Percentiles rank a stretch among this genome's conserved stretches.
phyloP scores from a whole-genome alignment of 1,284 basidiomycete genomes.

The Filobasidium uniguttulatum region DNA sequence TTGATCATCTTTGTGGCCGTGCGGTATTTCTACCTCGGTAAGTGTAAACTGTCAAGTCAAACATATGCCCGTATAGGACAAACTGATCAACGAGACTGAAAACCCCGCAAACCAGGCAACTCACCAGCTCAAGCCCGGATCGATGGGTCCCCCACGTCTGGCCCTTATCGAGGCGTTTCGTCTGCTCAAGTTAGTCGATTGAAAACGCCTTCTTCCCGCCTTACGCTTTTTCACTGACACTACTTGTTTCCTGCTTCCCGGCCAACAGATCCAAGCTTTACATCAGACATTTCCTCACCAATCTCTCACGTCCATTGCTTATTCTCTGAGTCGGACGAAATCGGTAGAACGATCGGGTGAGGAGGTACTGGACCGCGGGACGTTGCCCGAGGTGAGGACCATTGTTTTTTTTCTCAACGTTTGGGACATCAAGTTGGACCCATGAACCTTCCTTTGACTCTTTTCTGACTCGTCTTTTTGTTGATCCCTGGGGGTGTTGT shows the following conservation, averaged over 20 bases:
- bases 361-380: slow-evolving; percentile 32
- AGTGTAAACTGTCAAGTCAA: not conserved
- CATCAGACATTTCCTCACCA: slow-evolving; percentile 35
- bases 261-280: slow-evolving; percentile 31
- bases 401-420: not conserved
- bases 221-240: not conserved
- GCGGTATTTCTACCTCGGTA: slow-evolving; percentile 18
- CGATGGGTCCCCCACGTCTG: slow-evolving; percentile 17
- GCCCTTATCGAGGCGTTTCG: slow-evolving; percentile 25
- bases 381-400: slow-evolving; percentile 27
- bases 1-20: slow-evolving; percentile 25
- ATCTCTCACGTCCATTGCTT: slow-evolving; percentile 30
- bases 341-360: slow-evolving; percentile 34
- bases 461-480: no score
- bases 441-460: no score
- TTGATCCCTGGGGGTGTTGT: no score
- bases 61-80: not conserved
- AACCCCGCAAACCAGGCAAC: no score
- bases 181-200: slow-evolving; percentile 24
- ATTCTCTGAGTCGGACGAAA: slow-evolving; percentile 32
- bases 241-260: not conserved
- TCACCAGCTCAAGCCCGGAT: not conserved
- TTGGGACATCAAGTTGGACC: not conserved
- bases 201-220: not conserved
- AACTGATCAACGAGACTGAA: no score